Evolutionary conservation across 306 rosid genomes (phyloP), one percentile per base, ranked within the genome.

Genomic region (Vigna radiata): DNA sequence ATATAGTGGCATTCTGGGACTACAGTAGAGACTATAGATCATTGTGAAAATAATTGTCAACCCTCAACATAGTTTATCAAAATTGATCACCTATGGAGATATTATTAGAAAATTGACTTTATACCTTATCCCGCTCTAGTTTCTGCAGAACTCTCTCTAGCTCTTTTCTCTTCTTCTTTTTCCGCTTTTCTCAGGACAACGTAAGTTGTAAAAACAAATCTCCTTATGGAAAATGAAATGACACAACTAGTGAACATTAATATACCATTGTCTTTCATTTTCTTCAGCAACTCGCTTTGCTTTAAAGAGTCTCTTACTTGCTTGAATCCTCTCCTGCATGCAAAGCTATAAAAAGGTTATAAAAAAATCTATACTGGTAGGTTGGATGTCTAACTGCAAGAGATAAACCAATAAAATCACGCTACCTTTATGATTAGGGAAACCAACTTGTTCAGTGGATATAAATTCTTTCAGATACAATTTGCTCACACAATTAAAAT

Each of bases 101-200:
- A 79, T 39, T 37, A 19, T 23, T 39, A 58, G 18, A 71, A 71
- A 77, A 60, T 58, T 29, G 48, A 16, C 63, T 73, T 61, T 67
- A 61, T 83, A 94, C 98, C 98, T 90, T 94, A 78, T 94, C 96
- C 68, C 89, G 97, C 68, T 90, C 88, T 54, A 94, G 85, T 84
- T 88, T 90, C 83, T 67, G 68, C 12, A 84, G 70, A 62, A 90
- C 85, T 64, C 41, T 86, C 86, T 75, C 91, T 86, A 65, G 97
- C 97, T 80, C 83, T 88, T 82, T 85, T 87, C 86, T 89, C 91
- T 72, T 91, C 98, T 77, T 87, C 85, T 76, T 85, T 90, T 88
- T 90, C 97, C 33, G 86, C 85, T 84, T 90, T 85, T 76, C 52
- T 68, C 25, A 79, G 79, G 50, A 18, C 5, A 15, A 15, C 6